A percentile compares a stretch with the other conserved stretches of the same genome.
Evolutionary conservation across 768 basidiomycete species (phyloP).

Genomic region (Myochromella boudieri): DNA sequence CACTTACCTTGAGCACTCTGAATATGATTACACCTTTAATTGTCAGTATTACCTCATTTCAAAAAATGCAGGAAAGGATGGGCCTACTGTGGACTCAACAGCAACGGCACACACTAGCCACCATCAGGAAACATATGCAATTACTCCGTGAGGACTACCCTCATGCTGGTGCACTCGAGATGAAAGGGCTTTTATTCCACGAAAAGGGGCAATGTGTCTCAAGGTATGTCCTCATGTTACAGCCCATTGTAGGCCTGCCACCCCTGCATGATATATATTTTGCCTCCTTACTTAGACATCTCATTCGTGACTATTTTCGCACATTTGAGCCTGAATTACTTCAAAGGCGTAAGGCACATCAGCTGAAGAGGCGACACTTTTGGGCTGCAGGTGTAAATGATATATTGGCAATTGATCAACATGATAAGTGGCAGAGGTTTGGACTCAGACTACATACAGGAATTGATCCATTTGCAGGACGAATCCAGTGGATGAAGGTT

Average conservation of each 20-base stretch:
- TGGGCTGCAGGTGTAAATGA: slow-evolving; percentile 40
- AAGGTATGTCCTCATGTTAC: slow-evolving; percentile 15
- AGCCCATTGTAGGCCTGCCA: too few species aligned
- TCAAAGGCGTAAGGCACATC: neutral
- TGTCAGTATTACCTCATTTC: too few species aligned
- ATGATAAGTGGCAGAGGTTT: slow-evolving; percentile 17
- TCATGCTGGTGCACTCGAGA: too few species aligned
- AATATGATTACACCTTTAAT: too few species aligned
- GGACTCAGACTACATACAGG: slow-evolving; percentile 24
- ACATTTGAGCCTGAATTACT: slow-evolving; percentile 20
- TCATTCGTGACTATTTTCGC: neutral
- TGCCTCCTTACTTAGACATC: neutral
- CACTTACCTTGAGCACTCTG: too few species aligned
- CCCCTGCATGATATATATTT: neutral
- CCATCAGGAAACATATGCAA: too few species aligned
- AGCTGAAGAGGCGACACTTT: slow-evolving; percentile 23
- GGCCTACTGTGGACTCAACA: too few species aligned
- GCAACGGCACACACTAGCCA: too few species aligned
- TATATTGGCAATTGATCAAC: slow-evolving; percentile 35
- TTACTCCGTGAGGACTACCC: too few species aligned
- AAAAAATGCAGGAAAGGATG: too few species aligned
- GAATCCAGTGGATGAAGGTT: slow-evolving; percentile 33
- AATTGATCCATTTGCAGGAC: slow-evolving; percentile 35
- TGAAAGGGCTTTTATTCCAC: too few species aligned
- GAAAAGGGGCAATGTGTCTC: slow-evolving; percentile 25